These are phyloP conservation scores for Zygoascus ofunaensis DNA, from an alignment of 805 yeast species.

Conservation along the genomic window DNA sequence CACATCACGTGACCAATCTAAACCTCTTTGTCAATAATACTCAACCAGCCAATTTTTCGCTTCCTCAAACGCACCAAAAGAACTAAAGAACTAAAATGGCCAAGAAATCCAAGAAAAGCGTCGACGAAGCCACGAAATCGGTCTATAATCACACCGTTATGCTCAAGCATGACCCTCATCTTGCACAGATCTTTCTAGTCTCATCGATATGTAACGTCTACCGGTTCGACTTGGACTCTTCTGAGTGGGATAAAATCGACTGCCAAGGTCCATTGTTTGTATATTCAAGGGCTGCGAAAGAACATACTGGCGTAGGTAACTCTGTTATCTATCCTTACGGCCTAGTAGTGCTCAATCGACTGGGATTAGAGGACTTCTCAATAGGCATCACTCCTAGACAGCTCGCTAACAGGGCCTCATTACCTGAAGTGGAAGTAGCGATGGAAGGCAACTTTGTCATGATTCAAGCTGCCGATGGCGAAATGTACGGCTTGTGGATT, in stretches of 20 bases:
- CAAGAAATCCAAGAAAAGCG: background rate
- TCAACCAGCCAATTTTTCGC: background rate
- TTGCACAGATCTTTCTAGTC: conserved; percentile 29
- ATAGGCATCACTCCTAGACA: conserved; percentile 27
- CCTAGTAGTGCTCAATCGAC: conserved; percentile 30
- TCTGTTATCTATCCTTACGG: conserved; percentile 28
- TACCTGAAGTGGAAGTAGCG: conserved; percentile 25
- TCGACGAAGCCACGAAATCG: conserved; percentile 11
- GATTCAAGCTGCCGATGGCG: conserved; percentile 27
- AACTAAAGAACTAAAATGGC: too few relatives aligned
- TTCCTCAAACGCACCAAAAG: too few relatives aligned
- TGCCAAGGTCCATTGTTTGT: conserved; percentile 33
- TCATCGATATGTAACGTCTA: conserved; percentile 35
- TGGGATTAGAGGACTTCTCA: conserved; percentile 24
- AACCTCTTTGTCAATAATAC: too few relatives aligned
- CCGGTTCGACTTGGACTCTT: conserved; percentile 25
- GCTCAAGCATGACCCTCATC: conserved; percentile 27
- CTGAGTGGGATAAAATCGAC: conserved; percentile 32
- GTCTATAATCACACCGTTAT: conserved; percentile 27
- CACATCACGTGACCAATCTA: too few relatives aligned
- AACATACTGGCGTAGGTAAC: conserved; percentile 12
- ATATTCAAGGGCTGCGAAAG: conserved; percentile 25
- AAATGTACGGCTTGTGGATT: conserved; percentile 32
- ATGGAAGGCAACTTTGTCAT: conserved; percentile 29
- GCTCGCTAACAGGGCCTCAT: conserved; percentile 15